These are phyloP conservation scores for Alliaria petiolata DNA, from an alignment of 345 rosid species.

Conservation along the genomic window DNA sequence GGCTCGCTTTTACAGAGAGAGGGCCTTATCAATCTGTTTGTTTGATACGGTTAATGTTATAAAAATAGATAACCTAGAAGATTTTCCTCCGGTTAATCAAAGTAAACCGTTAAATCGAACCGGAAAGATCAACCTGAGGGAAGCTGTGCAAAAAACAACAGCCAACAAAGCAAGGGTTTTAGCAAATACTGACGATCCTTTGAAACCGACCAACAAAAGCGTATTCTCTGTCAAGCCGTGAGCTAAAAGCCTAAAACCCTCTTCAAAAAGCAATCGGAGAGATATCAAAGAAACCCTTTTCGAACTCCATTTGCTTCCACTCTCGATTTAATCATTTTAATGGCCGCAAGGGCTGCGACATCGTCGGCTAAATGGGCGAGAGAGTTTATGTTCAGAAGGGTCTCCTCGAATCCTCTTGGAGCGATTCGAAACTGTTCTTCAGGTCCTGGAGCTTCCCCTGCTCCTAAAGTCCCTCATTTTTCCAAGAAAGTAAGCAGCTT, in stretches of 20 bases:
- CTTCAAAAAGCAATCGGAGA: not conserved
- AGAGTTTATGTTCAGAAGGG: constrained; percentile 36
- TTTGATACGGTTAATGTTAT: constrained; percentile 7
- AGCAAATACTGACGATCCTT: constrained; percentile 15
- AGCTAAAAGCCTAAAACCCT: constrained; percentile 25
- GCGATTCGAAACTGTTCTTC: constrained; percentile 48
- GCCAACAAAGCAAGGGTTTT: constrained; percentile 24
- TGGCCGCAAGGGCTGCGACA: constrained; percentile 46
- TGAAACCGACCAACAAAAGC: constrained; percentile 1
- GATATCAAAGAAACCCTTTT: not conserved
- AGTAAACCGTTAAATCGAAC: constrained; percentile 17
- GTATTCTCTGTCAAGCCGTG: constrained; percentile 27
- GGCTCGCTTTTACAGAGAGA: constrained; percentile 14
- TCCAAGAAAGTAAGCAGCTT: constrained; percentile 54
- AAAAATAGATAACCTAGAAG: not conserved
- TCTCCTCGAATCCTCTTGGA: constrained; percentile 36
- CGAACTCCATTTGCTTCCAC: not conserved
- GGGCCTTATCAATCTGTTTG: constrained; percentile 24
- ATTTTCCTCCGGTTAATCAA: not conserved
- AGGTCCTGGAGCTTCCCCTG: constrained; percentile 39
- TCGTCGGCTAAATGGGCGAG: constrained; percentile 41
- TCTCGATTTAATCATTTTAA: constrained; percentile 6
- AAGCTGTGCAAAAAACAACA: not conserved
- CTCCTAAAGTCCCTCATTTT: constrained; percentile 73
- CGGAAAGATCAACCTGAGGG: constrained; percentile 18